A percentile compares a stretch with the other conserved stretches of the same genome.
Evolutionary conservation across 805 yeast species (phyloP).

Genomic region (Myxozyma monticola): DNA sequence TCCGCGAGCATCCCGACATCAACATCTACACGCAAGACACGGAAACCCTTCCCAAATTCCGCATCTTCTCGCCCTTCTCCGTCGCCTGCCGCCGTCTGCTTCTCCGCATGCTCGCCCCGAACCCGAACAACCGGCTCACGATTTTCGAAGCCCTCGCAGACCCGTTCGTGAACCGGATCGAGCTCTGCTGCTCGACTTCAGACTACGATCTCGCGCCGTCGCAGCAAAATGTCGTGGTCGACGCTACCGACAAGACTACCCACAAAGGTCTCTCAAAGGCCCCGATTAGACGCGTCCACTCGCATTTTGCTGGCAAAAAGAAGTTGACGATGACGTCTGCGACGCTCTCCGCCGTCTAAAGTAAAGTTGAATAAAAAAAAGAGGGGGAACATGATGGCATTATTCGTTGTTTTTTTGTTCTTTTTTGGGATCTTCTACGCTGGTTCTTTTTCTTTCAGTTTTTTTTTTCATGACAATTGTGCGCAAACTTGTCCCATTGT

Average conservation of each 20-base stretch:
- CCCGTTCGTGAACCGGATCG: slow-evolving; percentile 58
- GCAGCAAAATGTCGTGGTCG: slow-evolving; percentile 1
- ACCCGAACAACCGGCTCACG: slow-evolving; percentile 75
- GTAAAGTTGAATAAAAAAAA: no score
- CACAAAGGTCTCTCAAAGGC: slow-evolving; percentile 7
- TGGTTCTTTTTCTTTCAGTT: no score
- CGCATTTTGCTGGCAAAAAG: slow-evolving; percentile 20
- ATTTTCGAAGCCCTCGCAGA: slow-evolving; percentile 74
- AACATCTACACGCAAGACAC: slow-evolving; percentile 18
- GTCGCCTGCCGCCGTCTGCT: slow-evolving; percentile 47
- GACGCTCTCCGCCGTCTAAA: no score
- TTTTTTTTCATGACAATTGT: no score
- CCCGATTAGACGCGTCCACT: slow-evolving; percentile 22
- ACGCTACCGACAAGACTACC: slow-evolving; percentile 20
- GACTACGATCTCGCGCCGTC: slow-evolving; percentile 1
- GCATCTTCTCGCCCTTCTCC: slow-evolving; percentile 24
- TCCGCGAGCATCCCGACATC: slow-evolving; percentile 24
- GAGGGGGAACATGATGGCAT: no score
- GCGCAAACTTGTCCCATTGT: no score
- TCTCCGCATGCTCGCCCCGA: slow-evolving; percentile 74
- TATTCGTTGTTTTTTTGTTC: no score
- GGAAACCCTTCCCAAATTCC: slow-evolving; percentile 18
- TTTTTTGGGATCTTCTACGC: no score
- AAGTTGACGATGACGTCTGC: no score
- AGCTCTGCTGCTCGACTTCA: slow-evolving; percentile 29